These are phyloP conservation scores for Coemansia reversa DNA, from an alignment of 192 early-diverging fungal species.

Conservation along the genomic window DNA sequence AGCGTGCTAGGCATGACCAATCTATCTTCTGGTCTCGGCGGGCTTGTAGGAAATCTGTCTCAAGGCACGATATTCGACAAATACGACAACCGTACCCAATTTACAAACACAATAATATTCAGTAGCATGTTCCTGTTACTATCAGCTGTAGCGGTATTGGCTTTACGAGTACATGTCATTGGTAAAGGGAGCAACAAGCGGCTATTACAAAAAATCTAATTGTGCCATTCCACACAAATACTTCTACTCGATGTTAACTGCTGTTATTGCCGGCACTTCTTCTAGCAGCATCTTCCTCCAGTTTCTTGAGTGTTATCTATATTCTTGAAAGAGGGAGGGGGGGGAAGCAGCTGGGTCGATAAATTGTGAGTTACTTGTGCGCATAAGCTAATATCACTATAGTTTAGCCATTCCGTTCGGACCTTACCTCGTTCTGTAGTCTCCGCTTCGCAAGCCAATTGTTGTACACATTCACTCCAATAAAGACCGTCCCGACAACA, in stretches of 20 bases:
- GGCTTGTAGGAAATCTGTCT: constrained; percentile 35
- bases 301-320: not conserved
- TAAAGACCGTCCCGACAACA: constrained; percentile 29
- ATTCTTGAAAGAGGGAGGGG: not conserved
- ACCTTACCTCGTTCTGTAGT: constrained; percentile 37
- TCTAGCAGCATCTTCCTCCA: not conserved
- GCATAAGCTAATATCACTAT: not conserved
- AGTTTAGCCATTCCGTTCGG: too few species aligned
- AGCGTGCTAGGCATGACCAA: constrained; percentile 50
- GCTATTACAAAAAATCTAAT: constrained; percentile 17
- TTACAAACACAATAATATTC: constrained; percentile 48
- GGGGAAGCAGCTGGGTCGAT: not conserved
- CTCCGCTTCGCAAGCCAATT: constrained; percentile 47
- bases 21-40: constrained; percentile 40
- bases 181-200: constrained; percentile 1
- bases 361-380: not conserved
- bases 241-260: not conserved
- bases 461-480: constrained; percentile 42
- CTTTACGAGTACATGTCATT: constrained; percentile 26
- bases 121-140: constrained; percentile 42
- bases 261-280: not conserved
- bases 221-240: too few species aligned
- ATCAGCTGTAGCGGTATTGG: constrained; percentile 17
- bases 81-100: constrained; percentile 35
- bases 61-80: constrained; percentile 50